Evolutionary conservation across 1,284 basidiomycete genomes (phyloP), one percentile per base, ranked within the genome.

Genomic region (Marasmius sp.): DNA sequence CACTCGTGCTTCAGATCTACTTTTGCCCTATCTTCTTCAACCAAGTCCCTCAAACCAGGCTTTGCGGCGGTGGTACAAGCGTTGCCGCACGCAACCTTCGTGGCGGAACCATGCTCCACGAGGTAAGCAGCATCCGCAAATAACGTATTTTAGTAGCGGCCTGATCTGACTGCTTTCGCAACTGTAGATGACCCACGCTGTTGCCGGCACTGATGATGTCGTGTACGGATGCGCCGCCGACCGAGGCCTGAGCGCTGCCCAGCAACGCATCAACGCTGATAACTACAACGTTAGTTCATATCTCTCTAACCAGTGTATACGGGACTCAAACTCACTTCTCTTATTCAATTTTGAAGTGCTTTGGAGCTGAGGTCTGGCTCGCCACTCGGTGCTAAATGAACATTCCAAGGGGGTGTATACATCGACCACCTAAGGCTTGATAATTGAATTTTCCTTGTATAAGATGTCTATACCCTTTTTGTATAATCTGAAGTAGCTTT

Each of bases 161-260:
- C 5, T 5, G 27, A 27, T 27, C 27, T 5, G 27, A 27, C 27
- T 27, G 27, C 27, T 5, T 27, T 27, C 27, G 5, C 27, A 27
- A 27, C 5, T 27, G 27, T 27, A 72, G 68, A 65, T 72, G 49
- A 72, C 66, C n/a, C 66, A 67, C 56, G 66, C 66, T n/a, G 56
- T 61, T 33, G 52, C 61, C 38, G 55, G 56, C 22, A 67, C 66
- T 20, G 57, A 48, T 47, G 66, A 67, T 45, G 57, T 67, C 38
- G 59, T 58, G 18, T 67, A 67, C 47, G 66, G 66, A 18, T 67
- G 66, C 63, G 33, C 59, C 18, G 54, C 43, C 48, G 66, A 67
- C 58, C 66, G 65, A 56, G 56, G 56, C 36, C 58, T 67, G 27
- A 60, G 57, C 20, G 61, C 61, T 34, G 37, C 62, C 27, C 55